Percentiles rank a stretch among this genome's conserved stretches.
Evolutionary conservation across 768 basidiomycete genomes (phyloP).

Genomic region (Auricularia heimuer): DNA sequence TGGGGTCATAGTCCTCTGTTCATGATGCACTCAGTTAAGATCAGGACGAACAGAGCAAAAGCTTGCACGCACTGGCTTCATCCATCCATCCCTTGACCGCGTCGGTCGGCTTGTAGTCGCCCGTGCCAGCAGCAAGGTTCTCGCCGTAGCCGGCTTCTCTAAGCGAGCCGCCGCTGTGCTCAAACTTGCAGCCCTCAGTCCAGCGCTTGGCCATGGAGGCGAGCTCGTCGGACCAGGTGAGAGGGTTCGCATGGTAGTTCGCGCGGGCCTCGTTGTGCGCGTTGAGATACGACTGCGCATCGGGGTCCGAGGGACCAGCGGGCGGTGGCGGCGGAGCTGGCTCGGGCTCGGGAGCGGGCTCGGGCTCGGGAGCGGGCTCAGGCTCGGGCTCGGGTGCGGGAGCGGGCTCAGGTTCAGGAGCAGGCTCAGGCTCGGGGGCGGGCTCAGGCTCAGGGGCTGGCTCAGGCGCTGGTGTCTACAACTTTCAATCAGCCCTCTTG

Average conservation of each 20-base stretch:
- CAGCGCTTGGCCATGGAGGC: constrained; percentile 39
- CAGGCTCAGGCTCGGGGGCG: no score
- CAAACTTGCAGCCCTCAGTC: constrained; percentile 41
- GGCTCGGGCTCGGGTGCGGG: background rate
- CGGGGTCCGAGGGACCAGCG: background rate
- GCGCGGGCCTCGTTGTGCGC: constrained; percentile 42
- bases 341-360: background rate
- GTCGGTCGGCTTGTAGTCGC: constrained; percentile 30
- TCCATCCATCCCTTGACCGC: constrained; percentile 40
- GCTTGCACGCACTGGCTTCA: constrained; percentile 35
- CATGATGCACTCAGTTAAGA: background rate
- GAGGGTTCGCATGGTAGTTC: constrained; percentile 29
- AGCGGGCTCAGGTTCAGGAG: background rate
- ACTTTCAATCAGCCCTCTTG: no score
- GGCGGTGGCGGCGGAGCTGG: background rate
- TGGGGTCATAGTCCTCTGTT: constrained; percentile 28
- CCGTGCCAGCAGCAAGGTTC: constrained; percentile 46
- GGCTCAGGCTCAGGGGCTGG: no score
- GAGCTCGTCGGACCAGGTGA: constrained; percentile 41
- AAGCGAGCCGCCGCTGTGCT: constrained; percentile 37
- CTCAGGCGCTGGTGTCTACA: no score
- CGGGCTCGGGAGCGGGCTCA: background rate
- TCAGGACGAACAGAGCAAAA: background rate
- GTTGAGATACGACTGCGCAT: constrained; percentile 24
- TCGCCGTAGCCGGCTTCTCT: constrained; percentile 32